Evolutionary conservation across 169 alveolate species (phyloP).

Genomic region (Plasmodium relictum): DNA sequence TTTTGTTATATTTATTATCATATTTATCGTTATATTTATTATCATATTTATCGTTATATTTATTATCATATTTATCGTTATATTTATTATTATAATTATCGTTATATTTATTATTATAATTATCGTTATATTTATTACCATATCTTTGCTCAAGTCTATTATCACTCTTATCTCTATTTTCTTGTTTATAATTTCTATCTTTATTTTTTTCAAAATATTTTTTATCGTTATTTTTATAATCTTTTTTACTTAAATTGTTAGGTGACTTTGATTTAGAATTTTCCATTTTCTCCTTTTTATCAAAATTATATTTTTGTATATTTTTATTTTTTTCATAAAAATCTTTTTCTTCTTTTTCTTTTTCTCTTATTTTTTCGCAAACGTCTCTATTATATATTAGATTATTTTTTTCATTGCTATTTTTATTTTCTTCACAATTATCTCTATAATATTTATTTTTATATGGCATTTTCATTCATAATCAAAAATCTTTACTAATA

Average conservation of each 20-base stretch:
- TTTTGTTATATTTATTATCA: conserved; percentile 5
- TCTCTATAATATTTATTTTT: conserved; percentile 15
- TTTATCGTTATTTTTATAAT: neutral
- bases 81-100: neutral
- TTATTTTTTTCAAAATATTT: neutral
- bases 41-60: neutral
- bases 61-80: neutral
- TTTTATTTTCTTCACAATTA: conserved; percentile 22
- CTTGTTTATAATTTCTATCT: neutral
- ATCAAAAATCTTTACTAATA: neutral
- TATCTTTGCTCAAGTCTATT: neutral
- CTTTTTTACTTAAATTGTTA: neutral
- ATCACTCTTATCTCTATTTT: neutral
- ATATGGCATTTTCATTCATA: conserved; percentile 32
- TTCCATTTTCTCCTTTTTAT: neutral
- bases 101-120: neutral
- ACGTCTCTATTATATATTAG: neutral
- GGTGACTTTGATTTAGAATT: no score
- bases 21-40: conserved; percentile 6
- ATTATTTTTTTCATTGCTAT: conserved; percentile 15
- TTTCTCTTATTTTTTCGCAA: neutral
- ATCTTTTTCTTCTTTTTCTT: conserved; percentile 8
- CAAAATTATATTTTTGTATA: conserved; percentile 9
- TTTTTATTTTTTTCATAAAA: conserved; percentile 9
- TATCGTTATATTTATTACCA: neutral